phyloP scores from a whole-genome alignment of 768 basidiomycete genomes.

The Leccinum rimulosum region DNA sequence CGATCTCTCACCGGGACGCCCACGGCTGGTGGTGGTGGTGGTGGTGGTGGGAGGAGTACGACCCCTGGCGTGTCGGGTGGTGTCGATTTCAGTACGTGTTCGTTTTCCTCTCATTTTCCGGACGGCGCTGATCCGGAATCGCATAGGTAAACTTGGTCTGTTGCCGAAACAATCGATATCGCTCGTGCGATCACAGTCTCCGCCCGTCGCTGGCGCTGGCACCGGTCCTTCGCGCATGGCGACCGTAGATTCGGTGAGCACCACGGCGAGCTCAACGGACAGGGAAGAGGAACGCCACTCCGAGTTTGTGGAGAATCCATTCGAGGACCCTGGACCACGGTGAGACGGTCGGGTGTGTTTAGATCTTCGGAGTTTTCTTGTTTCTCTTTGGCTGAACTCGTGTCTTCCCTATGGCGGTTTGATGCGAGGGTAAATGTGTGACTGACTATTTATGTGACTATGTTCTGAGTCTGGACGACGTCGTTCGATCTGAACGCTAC shows the following conservation, averaged over 20 bases:
- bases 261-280: conserved; percentile 28
- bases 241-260: conserved; percentile 11
- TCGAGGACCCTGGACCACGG: conserved; percentile 45
- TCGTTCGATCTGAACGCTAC: not conserved
- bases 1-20: conserved; percentile 11
- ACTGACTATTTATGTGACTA: not conserved
- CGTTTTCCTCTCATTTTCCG: no score
- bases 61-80: conserved; percentile 12
- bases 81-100: conserved; percentile 35
- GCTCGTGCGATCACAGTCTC: conserved; percentile 34
- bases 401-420: no score
- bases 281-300: conserved; percentile 50
- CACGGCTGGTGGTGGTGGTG: not conserved
- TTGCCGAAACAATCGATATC: conserved; percentile 76
- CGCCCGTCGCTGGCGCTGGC: conserved; percentile 21
- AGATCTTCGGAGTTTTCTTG: not conserved
- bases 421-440: no score
- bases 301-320: conserved; percentile 75
- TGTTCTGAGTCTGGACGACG: not conserved
- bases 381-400: no score
- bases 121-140: not conserved
- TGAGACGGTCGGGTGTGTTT: not conserved
- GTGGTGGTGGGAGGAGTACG: conserved; percentile 4
- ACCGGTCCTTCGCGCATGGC: conserved; percentile 8
- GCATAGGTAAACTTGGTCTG: conserved; percentile 61